Evolutionary conservation across 1,284 basidiomycete species (phyloP).

Genomic region (Schizophyllum amplum): DNA sequence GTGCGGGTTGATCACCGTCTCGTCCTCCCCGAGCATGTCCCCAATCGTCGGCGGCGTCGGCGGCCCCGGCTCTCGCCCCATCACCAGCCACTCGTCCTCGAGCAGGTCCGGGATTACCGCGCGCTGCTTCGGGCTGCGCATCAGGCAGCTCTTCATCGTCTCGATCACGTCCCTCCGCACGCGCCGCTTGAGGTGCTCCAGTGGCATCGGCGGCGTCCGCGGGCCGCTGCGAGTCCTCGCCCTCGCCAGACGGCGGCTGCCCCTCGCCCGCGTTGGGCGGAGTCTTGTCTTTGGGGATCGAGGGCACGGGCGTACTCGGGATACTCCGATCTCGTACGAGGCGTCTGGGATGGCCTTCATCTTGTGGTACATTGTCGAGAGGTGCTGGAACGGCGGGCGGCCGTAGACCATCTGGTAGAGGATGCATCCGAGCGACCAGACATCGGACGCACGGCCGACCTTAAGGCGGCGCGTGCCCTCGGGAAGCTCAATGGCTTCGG

Average conservation of each 20-base stretch:
- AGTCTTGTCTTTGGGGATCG: slow-evolving; percentile 19
- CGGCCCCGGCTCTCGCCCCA: slow-evolving; percentile 26
- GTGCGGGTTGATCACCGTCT: slow-evolving; percentile 65
- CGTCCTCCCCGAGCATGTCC: slow-evolving; percentile 37
- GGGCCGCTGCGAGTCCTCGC: slow-evolving; percentile 10
- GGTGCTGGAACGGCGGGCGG: slow-evolving; percentile 84
- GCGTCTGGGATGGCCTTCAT: slow-evolving; percentile 83
- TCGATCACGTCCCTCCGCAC: slow-evolving; percentile 66
- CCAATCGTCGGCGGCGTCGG: slow-evolving; percentile 21
- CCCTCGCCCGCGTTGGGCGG: background rate
- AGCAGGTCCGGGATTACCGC: slow-evolving; percentile 75
- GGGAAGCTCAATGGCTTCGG: slow-evolving; percentile 81
- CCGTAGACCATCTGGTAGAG: slow-evolving; percentile 98
- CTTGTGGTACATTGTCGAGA: slow-evolving; percentile 70
- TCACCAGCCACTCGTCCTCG: slow-evolving; percentile 57
- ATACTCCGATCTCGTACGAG: slow-evolving; percentile 65
- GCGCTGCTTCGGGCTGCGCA: slow-evolving; percentile 66
- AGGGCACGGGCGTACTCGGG: slow-evolving; percentile 57
- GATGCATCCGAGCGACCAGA: slow-evolving; percentile 97
- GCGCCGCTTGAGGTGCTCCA: slow-evolving; percentile 53
- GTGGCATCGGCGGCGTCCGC: slow-evolving; percentile 39
- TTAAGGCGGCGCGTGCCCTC: slow-evolving; percentile 73
- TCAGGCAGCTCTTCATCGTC: slow-evolving; percentile 70
- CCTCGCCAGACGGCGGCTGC: slow-evolving; percentile 14
- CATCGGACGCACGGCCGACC: slow-evolving; percentile 84